These are phyloP conservation scores for Aspergillus sp. DNA, from an alignment of 2,329 filamentous ascomycete species.

Conservation along the genomic window DNA sequence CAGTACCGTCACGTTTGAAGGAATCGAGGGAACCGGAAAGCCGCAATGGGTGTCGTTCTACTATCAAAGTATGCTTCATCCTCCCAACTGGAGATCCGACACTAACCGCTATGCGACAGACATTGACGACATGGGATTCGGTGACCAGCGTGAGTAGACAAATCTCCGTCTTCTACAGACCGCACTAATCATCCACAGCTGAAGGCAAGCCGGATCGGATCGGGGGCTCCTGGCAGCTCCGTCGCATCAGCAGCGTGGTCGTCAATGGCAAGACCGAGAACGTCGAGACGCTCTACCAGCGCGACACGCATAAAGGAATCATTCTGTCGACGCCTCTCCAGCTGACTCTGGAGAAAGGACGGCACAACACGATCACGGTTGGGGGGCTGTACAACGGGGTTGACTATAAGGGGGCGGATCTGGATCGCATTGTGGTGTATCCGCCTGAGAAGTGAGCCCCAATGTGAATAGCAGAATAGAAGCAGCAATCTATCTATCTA, in stretches of 20 bases:
- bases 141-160: conserved; percentile 19
- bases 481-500: no score
- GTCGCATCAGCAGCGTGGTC: conserved; percentile 59
- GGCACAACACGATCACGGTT: conserved; percentile 54
- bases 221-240: conserved; percentile 57
- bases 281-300: conserved; percentile 51
- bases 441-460: conserved; percentile 44
- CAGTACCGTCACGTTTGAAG: conserved; percentile 52
- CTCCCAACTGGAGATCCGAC: neutral
- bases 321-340: conserved; percentile 57
- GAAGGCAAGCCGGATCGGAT: conserved; percentile 59
- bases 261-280: conserved; percentile 53
- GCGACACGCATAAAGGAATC: conserved; percentile 59
- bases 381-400: conserved; percentile 57
- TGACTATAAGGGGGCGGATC: conserved; percentile 56
- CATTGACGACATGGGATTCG: conserved; percentile 24
- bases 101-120: conserved; percentile 11
- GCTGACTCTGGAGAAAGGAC: conserved; percentile 52
- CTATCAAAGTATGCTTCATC: conserved; percentile 44
- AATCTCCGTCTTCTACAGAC: no score
- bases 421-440: conserved; percentile 61
- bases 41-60: conserved; percentile 59
- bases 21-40: conserved; percentile 49
- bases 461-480: no score
- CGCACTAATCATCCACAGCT: conserved; percentile 22